A percentile compares a stretch with the other conserved stretches of the same genome.
Conservation (phyloP, 2,329 filamentous ascomycete species). For the Colletotrichum plurivorum region DNA sequence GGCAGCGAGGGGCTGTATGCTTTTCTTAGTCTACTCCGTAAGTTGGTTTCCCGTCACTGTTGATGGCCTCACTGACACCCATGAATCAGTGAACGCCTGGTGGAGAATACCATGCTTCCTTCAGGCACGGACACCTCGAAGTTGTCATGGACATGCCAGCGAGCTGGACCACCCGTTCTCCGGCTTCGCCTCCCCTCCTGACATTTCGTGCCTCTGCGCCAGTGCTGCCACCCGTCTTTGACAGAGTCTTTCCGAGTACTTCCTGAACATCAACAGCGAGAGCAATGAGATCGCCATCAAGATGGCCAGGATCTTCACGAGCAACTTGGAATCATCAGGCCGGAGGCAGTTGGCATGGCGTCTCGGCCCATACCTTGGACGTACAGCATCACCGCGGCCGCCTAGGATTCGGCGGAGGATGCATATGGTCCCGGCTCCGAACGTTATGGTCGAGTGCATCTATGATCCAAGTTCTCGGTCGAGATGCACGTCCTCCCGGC, state of each 20-base stretch:
- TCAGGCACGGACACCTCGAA: slow-evolving; percentile 64
- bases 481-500: slow-evolving; percentile 73
- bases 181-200: slow-evolving; percentile 71
- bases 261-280: slow-evolving; percentile 71
- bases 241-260: slow-evolving; percentile 63
- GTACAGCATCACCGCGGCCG: slow-evolving; percentile 71
- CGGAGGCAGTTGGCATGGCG: slow-evolving; percentile 74
- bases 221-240: slow-evolving; percentile 63
- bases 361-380: slow-evolving; percentile 68
- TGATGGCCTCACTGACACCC: neutral
- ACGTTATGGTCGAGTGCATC: slow-evolving; percentile 75
- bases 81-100: slow-evolving; percentile 69
- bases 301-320: slow-evolving; percentile 74
- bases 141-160: slow-evolving; percentile 65
- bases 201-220: slow-evolving; percentile 64
- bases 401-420: slow-evolving; percentile 62
- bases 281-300: slow-evolving; percentile 75
- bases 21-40: slow-evolving; percentile 45
- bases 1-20: slow-evolving; percentile 60
- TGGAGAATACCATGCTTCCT: slow-evolving; percentile 72
- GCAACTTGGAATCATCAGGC: slow-evolving; percentile 76
- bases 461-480: slow-evolving; percentile 60
- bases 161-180: slow-evolving; percentile 72
- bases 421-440: slow-evolving; percentile 70
- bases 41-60: neutral